Base-by-base conservation (phyloP, 108 stramenopile genomes). In the Seminavis robusta region DNA sequence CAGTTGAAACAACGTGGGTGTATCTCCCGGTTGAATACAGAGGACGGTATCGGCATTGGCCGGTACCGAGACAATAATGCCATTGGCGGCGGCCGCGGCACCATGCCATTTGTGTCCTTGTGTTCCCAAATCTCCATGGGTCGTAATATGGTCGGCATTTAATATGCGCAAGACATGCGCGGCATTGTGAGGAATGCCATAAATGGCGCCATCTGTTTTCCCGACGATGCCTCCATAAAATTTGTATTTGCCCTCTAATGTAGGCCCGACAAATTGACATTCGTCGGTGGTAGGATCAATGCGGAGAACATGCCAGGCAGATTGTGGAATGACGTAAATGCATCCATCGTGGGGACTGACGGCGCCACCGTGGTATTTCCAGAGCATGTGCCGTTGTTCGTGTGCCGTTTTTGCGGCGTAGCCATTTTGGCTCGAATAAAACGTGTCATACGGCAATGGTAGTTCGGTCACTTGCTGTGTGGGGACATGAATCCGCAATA, bases 71-170 rank as follows among this genome's bases (percentile, higher is more conserved):
- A 80, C 81, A 54, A 95, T 84, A 21, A 60, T 72, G 13, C 84
- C 86, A 71, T 88, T 76, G 4, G 63, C 47, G 20, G 70, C 59
- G 13, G 61, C 54, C 2, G 73, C 84, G 15, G 74, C 85, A 15
- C 94, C 94, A 55, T 95, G 94, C 94, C 94, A 95, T 42, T 90
- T 90, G 71, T 88, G 81, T 11, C 56, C 58, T 31, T 85, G 83
- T 27, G 50, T 42, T n/a, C 49, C 55, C 42, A 74, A 87, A 26
- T 71, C 53, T 17, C 94, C 90, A 58, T 91, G 83, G 9, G 79
- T 31, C 1, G 84, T 77, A 2, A 85, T 77, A 20, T 58, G 47
- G 5, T 61, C 52, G 11, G 83, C 74, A 20, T 59, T 74, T n/a
- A n/a, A n/a, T 67, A 63, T 90, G 77, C 38, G 46, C 30, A 42